Conservation (phyloP, 345 rosid species). For the Punica granatum region DNA sequence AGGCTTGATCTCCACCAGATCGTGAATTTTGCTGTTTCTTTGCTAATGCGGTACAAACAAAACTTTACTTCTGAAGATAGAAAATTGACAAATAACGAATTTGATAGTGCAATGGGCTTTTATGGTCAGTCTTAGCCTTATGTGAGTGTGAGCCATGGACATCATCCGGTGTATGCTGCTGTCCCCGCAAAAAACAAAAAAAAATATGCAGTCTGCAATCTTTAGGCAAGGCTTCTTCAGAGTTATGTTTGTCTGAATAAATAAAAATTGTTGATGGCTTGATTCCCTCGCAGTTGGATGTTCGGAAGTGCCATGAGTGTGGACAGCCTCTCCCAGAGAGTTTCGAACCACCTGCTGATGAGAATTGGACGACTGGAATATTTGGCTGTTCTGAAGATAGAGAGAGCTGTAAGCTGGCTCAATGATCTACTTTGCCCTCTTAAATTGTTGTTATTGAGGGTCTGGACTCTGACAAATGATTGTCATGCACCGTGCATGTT, state of each 20-base stretch:
- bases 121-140: too few relatives aligned
- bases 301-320: constrained; percentile 80
- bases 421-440: not conserved
- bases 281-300: constrained; percentile 43
- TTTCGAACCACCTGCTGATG: constrained; percentile 75
- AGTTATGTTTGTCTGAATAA: not conserved
- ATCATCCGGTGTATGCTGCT: too few relatives aligned
- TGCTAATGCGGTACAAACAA: not conserved
- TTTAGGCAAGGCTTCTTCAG: not conserved
- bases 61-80: not conserved
- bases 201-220: not conserved
- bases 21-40: too few relatives aligned
- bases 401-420: constrained; percentile 63
- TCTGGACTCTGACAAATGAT: not conserved
- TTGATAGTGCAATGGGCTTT: too few relatives aligned
- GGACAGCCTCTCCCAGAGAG: constrained; percentile 85
- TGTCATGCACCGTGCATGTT: not conserved
- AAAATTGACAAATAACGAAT: not conserved
- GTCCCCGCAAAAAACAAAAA: not conserved
- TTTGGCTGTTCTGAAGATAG: constrained; percentile 84
- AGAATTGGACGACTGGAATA: constrained; percentile 93
- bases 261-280: not conserved
- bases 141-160: too few relatives aligned
- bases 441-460: not conserved
- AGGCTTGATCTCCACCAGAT: too few relatives aligned